Conservation (phyloP, 2,329 filamentous ascomycete species). For the Hypoxylon sp. region DNA sequence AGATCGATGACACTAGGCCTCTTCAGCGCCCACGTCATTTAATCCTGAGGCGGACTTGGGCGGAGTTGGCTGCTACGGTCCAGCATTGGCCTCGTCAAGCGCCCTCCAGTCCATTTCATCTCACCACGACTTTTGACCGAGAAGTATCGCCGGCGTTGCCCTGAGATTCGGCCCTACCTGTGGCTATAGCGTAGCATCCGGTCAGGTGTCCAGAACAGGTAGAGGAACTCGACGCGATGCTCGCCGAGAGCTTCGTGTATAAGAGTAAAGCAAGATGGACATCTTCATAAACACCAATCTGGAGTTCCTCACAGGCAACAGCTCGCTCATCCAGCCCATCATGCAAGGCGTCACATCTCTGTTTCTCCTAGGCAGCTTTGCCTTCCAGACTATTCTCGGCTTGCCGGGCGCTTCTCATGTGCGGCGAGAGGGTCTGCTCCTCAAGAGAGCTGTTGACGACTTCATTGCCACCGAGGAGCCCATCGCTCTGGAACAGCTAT, state of each 20-base stretch:
- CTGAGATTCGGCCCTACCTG: slow-evolving; percentile 37
- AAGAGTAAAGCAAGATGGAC: slow-evolving; percentile 39
- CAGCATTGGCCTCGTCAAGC: slow-evolving; percentile 22
- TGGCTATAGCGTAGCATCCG: slow-evolving; percentile 16
- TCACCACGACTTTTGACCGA: slow-evolving; percentile 21
- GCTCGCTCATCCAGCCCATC: slow-evolving; percentile 49
- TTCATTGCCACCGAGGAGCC: slow-evolving; percentile 62
- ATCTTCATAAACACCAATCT: slow-evolving; percentile 29
- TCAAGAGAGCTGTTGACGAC: slow-evolving; percentile 59
- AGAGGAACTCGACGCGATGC: slow-evolving; percentile 29
- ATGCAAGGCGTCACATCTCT: slow-evolving; percentile 61
- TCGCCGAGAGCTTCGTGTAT: slow-evolving; percentile 27
- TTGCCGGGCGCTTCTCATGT: slow-evolving; percentile 49
- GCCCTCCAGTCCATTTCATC: slow-evolving; percentile 11
- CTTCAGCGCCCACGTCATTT: slow-evolving; percentile 22
- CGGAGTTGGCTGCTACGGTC: slow-evolving; percentile 12
- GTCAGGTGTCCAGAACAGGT: slow-evolving; percentile 31
- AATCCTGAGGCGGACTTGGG: slow-evolving; percentile 14
- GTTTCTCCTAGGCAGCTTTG: slow-evolving; percentile 59
- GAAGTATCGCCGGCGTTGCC: slow-evolving; percentile 26
- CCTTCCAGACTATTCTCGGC: slow-evolving; percentile 60
- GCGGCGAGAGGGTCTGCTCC: slow-evolving; percentile 47
- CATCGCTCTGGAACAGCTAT: slow-evolving; percentile 59
- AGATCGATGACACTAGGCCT: slow-evolving; percentile 11
- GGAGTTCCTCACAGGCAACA: slow-evolving; percentile 36